phyloP scores from a whole-genome alignment of 371 early-diverging fungal genomes.

The Nematocida sp. region DNA sequence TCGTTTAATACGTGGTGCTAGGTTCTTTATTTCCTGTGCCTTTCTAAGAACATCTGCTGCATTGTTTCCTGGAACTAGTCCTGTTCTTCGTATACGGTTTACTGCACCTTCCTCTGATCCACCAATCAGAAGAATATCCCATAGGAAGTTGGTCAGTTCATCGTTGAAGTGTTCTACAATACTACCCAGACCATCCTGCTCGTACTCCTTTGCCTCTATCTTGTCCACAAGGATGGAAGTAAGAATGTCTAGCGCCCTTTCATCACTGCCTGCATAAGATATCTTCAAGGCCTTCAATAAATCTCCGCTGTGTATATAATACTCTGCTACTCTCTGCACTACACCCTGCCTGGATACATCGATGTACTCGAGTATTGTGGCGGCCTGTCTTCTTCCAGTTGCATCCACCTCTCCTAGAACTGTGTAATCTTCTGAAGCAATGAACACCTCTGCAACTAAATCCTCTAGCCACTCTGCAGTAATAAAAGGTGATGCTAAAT shows the following conservation, averaged over 20 bases:
- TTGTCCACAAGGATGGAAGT: constrained; percentile 24
- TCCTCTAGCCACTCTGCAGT: constrained; percentile 51
- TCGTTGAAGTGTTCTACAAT: constrained; percentile 32
- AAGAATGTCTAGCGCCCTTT: constrained; percentile 23
- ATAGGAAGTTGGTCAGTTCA: constrained; percentile 20
- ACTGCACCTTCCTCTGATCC: background rate
- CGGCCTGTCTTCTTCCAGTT: background rate
- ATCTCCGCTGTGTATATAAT: constrained; percentile 46
- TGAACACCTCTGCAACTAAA: constrained; percentile 54
- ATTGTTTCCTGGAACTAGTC: constrained; percentile 15
- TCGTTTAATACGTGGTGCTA: constrained; percentile 5
- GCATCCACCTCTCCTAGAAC: constrained; percentile 46
- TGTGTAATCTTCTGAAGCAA: constrained; percentile 41
- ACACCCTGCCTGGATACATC: background rate
- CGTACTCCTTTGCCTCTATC: constrained; percentile 47
- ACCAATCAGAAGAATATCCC: constrained; percentile 30
- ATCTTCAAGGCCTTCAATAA: constrained; percentile 51
- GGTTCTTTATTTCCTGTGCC: constrained; percentile 3
- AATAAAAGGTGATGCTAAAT: constrained; percentile 32
- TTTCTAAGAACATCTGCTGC: constrained; percentile 23
- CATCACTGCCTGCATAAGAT: constrained; percentile 26
- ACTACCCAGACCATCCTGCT: background rate
- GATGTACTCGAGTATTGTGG: constrained; percentile 23
- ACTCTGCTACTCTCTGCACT: constrained; percentile 18
- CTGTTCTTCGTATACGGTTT: constrained; percentile 23